phyloP scores from a whole-genome alignment of 768 basidiomycete genomes.

The Lyophyllum atratum region DNA sequence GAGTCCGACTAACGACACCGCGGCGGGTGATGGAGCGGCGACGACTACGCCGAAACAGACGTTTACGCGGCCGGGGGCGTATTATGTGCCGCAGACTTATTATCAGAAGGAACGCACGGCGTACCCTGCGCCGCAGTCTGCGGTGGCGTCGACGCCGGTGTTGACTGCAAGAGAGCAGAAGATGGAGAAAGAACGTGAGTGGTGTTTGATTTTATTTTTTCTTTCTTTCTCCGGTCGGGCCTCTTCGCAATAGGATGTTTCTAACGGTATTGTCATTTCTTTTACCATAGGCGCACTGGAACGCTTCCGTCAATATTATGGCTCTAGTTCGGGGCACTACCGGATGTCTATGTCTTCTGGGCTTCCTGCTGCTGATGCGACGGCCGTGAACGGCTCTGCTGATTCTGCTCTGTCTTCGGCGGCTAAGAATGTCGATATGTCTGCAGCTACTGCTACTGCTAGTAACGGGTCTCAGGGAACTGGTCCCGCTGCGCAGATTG shows the following conservation, averaged over 20 bases:
- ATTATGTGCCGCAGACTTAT: background rate
- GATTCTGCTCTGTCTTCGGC: background rate
- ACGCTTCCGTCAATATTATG: background rate
- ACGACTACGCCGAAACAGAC: background rate
- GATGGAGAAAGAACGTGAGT: slow-evolving; percentile 2
- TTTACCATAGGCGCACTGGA: background rate
- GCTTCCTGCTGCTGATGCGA: background rate
- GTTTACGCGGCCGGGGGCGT: background rate
- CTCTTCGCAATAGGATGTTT: too few relatives aligned
- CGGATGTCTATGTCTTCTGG: background rate
- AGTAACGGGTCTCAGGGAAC: background rate
- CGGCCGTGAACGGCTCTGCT: background rate
- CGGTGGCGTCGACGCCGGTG: background rate
- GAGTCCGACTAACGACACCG: background rate
- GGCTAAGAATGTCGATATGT: background rate
- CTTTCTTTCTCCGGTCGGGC: background rate
- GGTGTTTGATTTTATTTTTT: background rate
- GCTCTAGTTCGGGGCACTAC: background rate
- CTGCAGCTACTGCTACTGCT: background rate
- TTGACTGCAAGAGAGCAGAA: background rate
- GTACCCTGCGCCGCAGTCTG: background rate
- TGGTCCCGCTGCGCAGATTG: background rate
- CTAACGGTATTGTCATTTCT: too few relatives aligned
- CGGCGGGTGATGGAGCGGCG: background rate
- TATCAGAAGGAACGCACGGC: background rate